Percentiles rank a stretch among this genome's conserved stretches.
phyloP scores from a whole-genome alignment of 139 green algal genomes.

The Chlamydomonas asymmetrica region DNA sequence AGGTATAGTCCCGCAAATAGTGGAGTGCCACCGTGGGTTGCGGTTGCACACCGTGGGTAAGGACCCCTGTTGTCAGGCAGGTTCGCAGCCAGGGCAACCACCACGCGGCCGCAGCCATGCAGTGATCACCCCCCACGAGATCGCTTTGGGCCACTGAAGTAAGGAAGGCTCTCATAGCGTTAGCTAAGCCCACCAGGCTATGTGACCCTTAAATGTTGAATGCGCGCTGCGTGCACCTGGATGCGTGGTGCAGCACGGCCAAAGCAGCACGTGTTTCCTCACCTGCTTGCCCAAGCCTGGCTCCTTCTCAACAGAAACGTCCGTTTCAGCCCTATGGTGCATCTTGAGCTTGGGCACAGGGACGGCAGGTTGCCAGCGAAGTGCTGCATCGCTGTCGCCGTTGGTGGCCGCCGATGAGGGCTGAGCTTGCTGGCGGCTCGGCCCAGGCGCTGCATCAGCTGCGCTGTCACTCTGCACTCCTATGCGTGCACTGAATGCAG shows the following conservation, averaged over 20 bases:
- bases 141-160: conserved; percentile 14
- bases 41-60: conserved; percentile 10
- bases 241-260: background rate
- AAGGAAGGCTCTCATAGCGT: conserved; percentile 1
- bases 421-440: too few relatives aligned
- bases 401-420: too few relatives aligned
- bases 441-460: too few relatives aligned
- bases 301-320: conserved; percentile 43
- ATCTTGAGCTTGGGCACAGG: too few relatives aligned
- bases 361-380: too few relatives aligned
- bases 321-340: too few relatives aligned
- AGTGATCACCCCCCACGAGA: too few relatives aligned
- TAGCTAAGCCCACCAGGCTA: conserved; percentile 10
- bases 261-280: background rate
- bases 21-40: background rate
- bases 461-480: too few relatives aligned
- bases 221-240: background rate
- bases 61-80: conserved; percentile 14
- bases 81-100: conserved; percentile 1
- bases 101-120: background rate
- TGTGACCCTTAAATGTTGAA: background rate
- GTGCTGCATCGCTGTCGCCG: too few relatives aligned
- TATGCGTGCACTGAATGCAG: too few relatives aligned
- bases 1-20: conserved; percentile 12
- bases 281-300: conserved; percentile 45